Conservation (phyloP, 257 asterid genomes). For the Nicotiana tabacum region DNA sequence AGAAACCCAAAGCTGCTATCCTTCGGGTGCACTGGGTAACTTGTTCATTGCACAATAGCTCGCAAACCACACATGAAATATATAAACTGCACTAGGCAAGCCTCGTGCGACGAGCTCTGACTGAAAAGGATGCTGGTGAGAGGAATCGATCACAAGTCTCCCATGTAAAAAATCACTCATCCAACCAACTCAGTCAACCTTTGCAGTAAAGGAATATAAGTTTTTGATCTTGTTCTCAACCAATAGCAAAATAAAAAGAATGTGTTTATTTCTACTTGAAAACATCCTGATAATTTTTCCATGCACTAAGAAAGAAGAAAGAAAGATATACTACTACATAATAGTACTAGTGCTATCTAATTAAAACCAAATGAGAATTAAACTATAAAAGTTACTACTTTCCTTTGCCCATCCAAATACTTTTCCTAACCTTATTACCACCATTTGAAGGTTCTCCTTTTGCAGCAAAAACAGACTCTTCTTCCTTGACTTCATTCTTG, state of each 20-base stretch:
- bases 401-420: conserved; percentile 1
- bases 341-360: not conserved
- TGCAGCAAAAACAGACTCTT: not conserved
- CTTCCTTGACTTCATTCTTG: not conserved
- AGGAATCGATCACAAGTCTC: too few species aligned
- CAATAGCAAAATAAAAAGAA: not conserved
- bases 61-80: too few species aligned
- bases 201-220: too few species aligned
- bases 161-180: too few species aligned
- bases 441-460: not conserved
- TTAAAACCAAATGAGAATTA: not conserved
- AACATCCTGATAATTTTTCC: not conserved
- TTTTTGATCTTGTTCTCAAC: too few species aligned
- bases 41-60: too few species aligned
- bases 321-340: not conserved
- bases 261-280: not conserved
- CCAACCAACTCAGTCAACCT: too few species aligned
- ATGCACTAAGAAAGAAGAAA: not conserved
- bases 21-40: too few species aligned
- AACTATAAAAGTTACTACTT: not conserved
- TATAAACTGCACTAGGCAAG: too few species aligned
- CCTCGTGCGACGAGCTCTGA: too few species aligned
- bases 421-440: not conserved
- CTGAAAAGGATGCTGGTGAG: too few species aligned
- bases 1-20: too few species aligned